Conservation (phyloP, 352 stramenopile species). For the Globisporangium canariense region DNA sequence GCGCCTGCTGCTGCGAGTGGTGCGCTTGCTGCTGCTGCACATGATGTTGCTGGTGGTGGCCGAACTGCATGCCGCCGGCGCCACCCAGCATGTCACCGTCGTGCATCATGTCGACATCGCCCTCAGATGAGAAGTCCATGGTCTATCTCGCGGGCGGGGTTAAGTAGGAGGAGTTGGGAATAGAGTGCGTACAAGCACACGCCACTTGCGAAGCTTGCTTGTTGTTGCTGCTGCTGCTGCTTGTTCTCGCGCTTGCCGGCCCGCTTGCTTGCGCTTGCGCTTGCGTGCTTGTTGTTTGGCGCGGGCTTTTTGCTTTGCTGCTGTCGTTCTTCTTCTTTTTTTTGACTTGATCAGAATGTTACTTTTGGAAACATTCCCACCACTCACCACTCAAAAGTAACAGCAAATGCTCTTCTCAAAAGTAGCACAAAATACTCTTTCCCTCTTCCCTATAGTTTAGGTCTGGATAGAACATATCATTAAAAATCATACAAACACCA, state of each 20-base stretch:
- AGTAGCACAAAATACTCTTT: no score
- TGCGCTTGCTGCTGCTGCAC: conserved; percentile 15
- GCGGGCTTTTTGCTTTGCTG: not conserved
- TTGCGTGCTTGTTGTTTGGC: not conserved
- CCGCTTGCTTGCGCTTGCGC: conserved; percentile 4
- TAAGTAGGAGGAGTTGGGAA: not conserved
- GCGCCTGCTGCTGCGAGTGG: conserved; percentile 14
- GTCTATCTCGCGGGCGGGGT: not conserved
- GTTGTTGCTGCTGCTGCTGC: not conserved
- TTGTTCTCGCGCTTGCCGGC: not conserved
- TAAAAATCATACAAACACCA: no score
- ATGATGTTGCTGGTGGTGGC: conserved; percentile 17
- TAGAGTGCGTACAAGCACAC: not conserved
- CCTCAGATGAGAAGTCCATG: conserved; percentile 65
- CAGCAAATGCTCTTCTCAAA: not conserved
- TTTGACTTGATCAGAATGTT: not conserved
- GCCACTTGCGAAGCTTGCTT: not conserved
- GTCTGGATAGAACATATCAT: no score
- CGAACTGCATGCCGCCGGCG: conserved; percentile 20
- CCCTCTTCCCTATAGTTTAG: no score
- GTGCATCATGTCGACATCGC: conserved; percentile 79
- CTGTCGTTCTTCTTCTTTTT: not conserved
- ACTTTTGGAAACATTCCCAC: not conserved
- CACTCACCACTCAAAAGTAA: not conserved
- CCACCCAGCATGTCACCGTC: conserved; percentile 49